These are phyloP conservation scores for Cystobasidium sp. DNA, from an alignment of 1,284 basidiomycete species.

Conservation along the genomic window DNA sequence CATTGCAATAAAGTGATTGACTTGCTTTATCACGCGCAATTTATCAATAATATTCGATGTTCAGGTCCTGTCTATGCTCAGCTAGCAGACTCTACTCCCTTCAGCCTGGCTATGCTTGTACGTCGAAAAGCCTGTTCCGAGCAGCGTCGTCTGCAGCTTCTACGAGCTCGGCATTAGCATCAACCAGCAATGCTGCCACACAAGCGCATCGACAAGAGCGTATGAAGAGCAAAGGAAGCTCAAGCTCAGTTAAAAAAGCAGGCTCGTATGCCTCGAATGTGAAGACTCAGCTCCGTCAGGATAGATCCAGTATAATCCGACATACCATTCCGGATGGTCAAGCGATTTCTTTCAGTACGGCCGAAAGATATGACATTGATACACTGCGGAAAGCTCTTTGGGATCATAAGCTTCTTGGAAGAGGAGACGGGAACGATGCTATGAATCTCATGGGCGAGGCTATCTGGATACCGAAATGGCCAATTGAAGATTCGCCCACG, in stretches of 20 bases:
- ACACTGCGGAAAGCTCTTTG: conserved; percentile 47
- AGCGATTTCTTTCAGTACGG: conserved; percentile 50
- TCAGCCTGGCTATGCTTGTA: background rate
- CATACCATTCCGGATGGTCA: conserved; percentile 46
- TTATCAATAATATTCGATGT: background rate
- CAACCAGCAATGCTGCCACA: conserved; percentile 1
- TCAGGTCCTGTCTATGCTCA: conserved; percentile 5
- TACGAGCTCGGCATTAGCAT: background rate
- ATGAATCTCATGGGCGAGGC: conserved; percentile 53
- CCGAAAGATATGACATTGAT: conserved; percentile 50
- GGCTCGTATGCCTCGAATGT: conserved; percentile 23
- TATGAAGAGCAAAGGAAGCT: background rate
- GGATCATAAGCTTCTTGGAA: conserved; percentile 45
- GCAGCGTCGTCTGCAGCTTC: background rate
- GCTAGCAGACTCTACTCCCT: conserved; percentile 5
- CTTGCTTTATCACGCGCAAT: background rate
- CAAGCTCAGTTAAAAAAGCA: conserved; percentile 6
- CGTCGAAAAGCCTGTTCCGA: background rate
- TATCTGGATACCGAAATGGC: conserved; percentile 51
- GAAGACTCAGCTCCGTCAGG: conserved; percentile 41
- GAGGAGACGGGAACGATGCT: conserved; percentile 44
- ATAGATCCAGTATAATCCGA: conserved; percentile 35
- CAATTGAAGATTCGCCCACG: conserved; percentile 26
- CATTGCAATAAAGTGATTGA: background rate
- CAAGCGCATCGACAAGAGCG: background rate